Conservation (phyloP, 176 grass and related monocot species). For the Zea luxurians region DNA sequence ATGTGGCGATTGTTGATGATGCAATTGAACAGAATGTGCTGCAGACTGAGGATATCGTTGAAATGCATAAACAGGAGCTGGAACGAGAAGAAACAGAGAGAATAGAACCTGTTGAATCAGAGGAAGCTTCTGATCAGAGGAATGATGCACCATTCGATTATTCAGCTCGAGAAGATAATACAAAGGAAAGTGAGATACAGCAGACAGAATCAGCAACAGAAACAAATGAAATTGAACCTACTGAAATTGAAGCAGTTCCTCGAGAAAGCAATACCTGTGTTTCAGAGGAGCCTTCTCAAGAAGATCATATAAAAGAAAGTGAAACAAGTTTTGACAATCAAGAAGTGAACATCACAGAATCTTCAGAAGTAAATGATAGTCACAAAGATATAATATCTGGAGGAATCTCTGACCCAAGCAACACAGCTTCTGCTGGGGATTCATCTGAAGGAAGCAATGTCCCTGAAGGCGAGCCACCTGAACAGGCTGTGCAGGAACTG, state of each 20-base stretch:
- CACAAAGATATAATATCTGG: slow-evolving; percentile 22
- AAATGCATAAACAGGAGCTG: background rate
- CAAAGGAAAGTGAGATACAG: background rate
- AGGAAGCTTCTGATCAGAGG: slow-evolving; percentile 21
- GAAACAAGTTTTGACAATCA: slow-evolving; percentile 28
- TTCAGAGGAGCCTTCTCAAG: slow-evolving; percentile 30
- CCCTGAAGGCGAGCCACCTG: slow-evolving; percentile 23
- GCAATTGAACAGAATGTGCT: slow-evolving; percentile 18
- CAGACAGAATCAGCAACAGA: slow-evolving; percentile 6
- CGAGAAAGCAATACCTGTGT: slow-evolving; percentile 26
- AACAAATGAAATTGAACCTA: slow-evolving; percentile 12
- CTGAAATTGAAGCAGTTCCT: slow-evolving; percentile 7
- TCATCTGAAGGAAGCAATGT: slow-evolving; percentile 6
- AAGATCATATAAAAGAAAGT: slow-evolving; percentile 35
- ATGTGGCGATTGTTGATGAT: slow-evolving; percentile 20
- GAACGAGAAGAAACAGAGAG: slow-evolving; percentile 46
- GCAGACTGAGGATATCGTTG: slow-evolving; percentile 25
- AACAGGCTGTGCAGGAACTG: slow-evolving; percentile 23
- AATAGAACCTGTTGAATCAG: slow-evolving; percentile 35
- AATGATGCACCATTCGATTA: slow-evolving; percentile 17
- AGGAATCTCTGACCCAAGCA: slow-evolving; percentile 18
- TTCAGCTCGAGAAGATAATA: slow-evolving; percentile 25
- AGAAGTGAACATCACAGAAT: slow-evolving; percentile 16
- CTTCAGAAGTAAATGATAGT: slow-evolving; percentile 4
- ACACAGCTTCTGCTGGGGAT: background rate